These are phyloP conservation scores for Neonothopanus nambi DNA, from an alignment of 1,284 basidiomycete genomes.

Conservation along the genomic window DNA sequence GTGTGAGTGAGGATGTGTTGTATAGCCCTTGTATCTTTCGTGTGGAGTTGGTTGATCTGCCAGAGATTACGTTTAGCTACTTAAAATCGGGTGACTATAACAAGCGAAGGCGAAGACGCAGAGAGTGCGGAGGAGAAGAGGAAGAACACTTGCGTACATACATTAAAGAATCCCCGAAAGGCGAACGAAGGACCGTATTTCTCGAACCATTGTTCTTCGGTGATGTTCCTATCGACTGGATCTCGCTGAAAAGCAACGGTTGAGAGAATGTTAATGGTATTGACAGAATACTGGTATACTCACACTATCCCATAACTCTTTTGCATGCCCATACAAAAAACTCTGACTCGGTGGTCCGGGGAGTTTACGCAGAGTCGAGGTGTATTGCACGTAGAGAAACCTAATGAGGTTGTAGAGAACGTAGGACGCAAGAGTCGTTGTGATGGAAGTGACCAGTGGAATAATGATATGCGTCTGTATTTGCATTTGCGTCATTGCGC, in stretches of 20 bases:
- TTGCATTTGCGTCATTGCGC: no score
- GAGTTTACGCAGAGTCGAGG: constrained; percentile 45
- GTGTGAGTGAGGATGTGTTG: constrained; percentile 49
- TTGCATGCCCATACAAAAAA: constrained; percentile 55
- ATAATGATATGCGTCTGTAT: not conserved
- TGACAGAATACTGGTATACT: constrained; percentile 24
- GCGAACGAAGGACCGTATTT: constrained; percentile 54
- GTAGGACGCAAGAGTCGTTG: not conserved
- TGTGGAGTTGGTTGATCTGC: constrained; percentile 35
- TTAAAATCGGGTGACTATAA: constrained; percentile 28
- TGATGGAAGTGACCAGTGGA: not conserved
- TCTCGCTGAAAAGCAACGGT: no score
- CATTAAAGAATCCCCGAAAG: constrained; percentile 47
- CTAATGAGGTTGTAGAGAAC: constrained; percentile 16
- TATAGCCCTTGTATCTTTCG: constrained; percentile 48
- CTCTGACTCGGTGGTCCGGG: constrained; percentile 52
- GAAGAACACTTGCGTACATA: no score
- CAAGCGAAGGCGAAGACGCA: not conserved
- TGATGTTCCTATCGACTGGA: no score
- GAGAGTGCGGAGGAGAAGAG: not conserved
- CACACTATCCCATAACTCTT: constrained; percentile 43
- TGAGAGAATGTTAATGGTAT: no score
- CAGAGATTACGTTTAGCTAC: not conserved
- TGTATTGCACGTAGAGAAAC: constrained; percentile 29
- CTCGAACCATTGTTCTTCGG: constrained; percentile 47